Base-by-base conservation (phyloP, 78 protist genomes). In the Dictyostelium brefeldianum region DNA sequence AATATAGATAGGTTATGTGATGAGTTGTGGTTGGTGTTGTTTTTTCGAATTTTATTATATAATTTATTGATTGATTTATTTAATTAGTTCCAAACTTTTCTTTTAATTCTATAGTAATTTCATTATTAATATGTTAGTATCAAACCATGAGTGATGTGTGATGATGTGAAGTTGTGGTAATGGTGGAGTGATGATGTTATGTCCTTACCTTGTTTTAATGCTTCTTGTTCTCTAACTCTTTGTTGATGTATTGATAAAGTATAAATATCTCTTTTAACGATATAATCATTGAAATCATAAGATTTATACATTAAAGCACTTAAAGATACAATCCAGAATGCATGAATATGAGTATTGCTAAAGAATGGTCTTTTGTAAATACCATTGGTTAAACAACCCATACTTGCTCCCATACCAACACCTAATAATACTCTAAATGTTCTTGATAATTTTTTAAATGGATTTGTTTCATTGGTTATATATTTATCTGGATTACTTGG, bases 281-380 rank as follows among this genome's bases (percentile, higher is more conserved):
- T 22, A 36, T 70, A 50, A 43, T 70, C 81, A 71, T 83, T 79
- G 48, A 46, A 54, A 57, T 83, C 91, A 73, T 73, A 83, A 17
- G 91, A 31, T 73, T 73, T 83, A n/a, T 83, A 83, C 10, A 29
- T 18, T 9, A 73, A 4, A 17, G 47, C 29, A 57, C 77, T 59
- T 0, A 54, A 25, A 22, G 75, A 36, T 12, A 25, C 25, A 11
- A 57, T 46, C 65, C 56, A 73, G 11, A 78, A 20, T 2, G 59
- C 27, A 8, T 83, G 91, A 43, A 15, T 7, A 11, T 83, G 81
- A 53, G 91, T 57, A n/a, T 25, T 70, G 56, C 36, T 47, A 3
- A 59, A 14, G 18, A 54, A 43, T 73, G 91, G 91, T 47, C 62
- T 73, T 56, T 73, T 56, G 27, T 31, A 27, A 18, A 73, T 0